Evolutionary conservation across 1,284 basidiomycete species (phyloP).

Genomic region (Boletus putidus): DNA sequence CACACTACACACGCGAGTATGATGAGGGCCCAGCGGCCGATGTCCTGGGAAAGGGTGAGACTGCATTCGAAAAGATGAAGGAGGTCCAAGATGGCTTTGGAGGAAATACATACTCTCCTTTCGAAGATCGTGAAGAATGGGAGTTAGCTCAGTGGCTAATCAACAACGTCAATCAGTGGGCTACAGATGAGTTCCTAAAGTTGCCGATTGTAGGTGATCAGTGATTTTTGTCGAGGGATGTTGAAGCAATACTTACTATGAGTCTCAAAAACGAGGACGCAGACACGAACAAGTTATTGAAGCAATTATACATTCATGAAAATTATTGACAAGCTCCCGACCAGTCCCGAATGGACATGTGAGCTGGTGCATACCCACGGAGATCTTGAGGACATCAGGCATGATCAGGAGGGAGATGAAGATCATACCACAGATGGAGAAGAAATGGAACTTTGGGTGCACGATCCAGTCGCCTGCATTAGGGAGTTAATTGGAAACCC

Average conservation of each 20-base stretch:
- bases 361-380: constrained; percentile 23
- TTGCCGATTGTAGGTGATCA: constrained; percentile 9
- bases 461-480: constrained; percentile 35
- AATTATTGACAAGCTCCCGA: constrained; percentile 24
- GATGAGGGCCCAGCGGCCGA: too few species aligned
- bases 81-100: not conserved
- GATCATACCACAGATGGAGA: constrained; percentile 23
- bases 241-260: too few species aligned
- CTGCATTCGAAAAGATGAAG: too few species aligned
- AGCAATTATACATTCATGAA: constrained; percentile 28
- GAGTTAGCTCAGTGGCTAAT: constrained; percentile 10
- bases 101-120: not conserved
- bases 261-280: too few species aligned
- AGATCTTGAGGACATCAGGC: too few species aligned
- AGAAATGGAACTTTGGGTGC: constrained; percentile 34
- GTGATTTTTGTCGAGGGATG: too few species aligned
- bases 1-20: too few species aligned
- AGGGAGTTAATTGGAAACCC: constrained; percentile 35
- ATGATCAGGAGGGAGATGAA: constrained; percentile 7
- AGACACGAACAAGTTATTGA: not conserved
- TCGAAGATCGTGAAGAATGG: constrained; percentile 9
- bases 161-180: not conserved
- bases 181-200: constrained; percentile 8
- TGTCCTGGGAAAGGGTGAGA: too few species aligned
- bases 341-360: constrained; percentile 28